Evolutionary conservation across 495 filamentous ascomycete genomes (phyloP).

Genomic region (Parachaetomium inaequale): DNA sequence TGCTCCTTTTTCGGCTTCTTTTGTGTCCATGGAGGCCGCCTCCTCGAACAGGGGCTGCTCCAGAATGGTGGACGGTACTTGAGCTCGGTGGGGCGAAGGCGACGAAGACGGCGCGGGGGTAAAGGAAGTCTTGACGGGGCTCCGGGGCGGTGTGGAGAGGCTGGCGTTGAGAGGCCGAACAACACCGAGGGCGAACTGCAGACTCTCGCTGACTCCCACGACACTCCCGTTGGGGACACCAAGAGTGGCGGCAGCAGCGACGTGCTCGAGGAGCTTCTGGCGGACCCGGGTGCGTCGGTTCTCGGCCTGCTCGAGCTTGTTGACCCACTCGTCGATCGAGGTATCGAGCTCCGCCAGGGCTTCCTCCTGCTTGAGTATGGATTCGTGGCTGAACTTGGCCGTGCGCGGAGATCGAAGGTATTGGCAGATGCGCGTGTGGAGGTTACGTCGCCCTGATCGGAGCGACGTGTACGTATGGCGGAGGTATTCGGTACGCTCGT

Average conservation of each 20-base stretch:
- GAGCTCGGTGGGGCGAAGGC: constrained; percentile 43
- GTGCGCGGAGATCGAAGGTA: constrained; percentile 61
- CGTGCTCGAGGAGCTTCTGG: constrained; percentile 74
- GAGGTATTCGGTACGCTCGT: constrained; percentile 68
- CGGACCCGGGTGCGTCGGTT: constrained; percentile 64
- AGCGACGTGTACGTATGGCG: constrained; percentile 66
- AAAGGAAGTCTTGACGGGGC: constrained; percentile 39
- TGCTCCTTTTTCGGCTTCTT: constrained; percentile 25
- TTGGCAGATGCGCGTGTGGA: constrained; percentile 65
- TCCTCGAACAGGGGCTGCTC: constrained; percentile 45
- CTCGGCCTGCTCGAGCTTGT: constrained; percentile 70
- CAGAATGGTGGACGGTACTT: constrained; percentile 48
- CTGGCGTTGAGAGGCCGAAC: constrained; percentile 37
- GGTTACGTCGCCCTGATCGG: constrained; percentile 60
- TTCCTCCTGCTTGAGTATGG: constrained; percentile 70
- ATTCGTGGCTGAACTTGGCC: constrained; percentile 62
- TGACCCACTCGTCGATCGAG: constrained; percentile 73
- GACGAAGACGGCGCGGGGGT: constrained; percentile 30
- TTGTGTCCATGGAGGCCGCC: constrained; percentile 16
- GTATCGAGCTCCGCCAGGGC: constrained; percentile 65
- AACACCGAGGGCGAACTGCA: constrained; percentile 42
- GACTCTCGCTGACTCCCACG: constrained; percentile 36
- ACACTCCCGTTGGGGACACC: constrained; percentile 29
- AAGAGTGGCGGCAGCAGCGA: constrained; percentile 57
- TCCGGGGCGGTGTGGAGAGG: constrained; percentile 48